Conservation (phyloP, 2,329 filamentous ascomycete species). For the Claviceps pazoutovae region DNA sequence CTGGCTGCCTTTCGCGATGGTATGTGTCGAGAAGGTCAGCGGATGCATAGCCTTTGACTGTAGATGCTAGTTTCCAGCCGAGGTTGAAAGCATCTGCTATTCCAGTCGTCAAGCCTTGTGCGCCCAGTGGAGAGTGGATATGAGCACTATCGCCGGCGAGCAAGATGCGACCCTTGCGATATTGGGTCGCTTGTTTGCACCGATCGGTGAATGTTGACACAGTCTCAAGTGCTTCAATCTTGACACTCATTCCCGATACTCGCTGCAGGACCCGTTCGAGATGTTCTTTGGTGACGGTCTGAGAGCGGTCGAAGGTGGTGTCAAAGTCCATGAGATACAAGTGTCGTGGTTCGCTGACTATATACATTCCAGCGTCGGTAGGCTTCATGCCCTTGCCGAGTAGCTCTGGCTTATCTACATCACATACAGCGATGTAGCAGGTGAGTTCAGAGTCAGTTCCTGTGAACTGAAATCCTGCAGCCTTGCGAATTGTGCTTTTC, state of each 20-base stretch:
- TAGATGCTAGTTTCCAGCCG: slow-evolving; percentile 34
- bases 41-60: slow-evolving; percentile 12
- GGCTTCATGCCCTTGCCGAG: slow-evolving; percentile 14
- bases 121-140: slow-evolving; percentile 32
- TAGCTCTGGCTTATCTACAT: slow-evolving; percentile 18
- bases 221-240: slow-evolving; percentile 13
- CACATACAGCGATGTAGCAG: slow-evolving; percentile 19
- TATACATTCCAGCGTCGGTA: slow-evolving; percentile 16
- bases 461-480: slow-evolving; percentile 21
- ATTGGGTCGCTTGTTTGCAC: slow-evolving; percentile 16
- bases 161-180: slow-evolving; percentile 28
- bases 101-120: slow-evolving; percentile 37
- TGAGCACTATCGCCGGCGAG: slow-evolving; percentile 37
- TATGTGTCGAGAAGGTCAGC: slow-evolving; percentile 31
- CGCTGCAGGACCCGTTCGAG: slow-evolving; percentile 11
- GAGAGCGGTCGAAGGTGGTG: slow-evolving; percentile 9
- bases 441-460: slow-evolving; percentile 24
- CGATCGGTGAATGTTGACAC: slow-evolving; percentile 14
- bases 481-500: slow-evolving; percentile 23
- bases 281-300: slow-evolving; percentile 9
- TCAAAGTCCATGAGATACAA: slow-evolving; percentile 13
- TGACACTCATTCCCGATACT: slow-evolving; percentile 11
- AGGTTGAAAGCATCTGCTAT: slow-evolving; percentile 35
- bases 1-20: slow-evolving; percentile 29
- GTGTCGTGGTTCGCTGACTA: slow-evolving; percentile 4